phyloP scores from a whole-genome alignment of 371 early-diverging fungal genomes.

The Zychaea mexicana region DNA sequence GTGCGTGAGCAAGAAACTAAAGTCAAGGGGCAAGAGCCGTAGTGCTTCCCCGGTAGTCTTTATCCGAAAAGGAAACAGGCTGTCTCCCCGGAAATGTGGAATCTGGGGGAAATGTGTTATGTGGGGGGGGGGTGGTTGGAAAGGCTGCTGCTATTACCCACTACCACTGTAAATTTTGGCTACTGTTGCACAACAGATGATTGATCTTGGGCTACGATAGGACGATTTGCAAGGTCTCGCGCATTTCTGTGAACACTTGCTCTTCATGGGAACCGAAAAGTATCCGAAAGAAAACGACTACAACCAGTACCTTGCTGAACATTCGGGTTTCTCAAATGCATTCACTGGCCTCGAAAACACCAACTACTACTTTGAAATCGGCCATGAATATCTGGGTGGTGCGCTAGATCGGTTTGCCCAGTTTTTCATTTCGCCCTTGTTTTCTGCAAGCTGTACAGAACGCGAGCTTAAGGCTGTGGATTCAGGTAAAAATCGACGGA shows the following conservation, averaged over 20 bases:
- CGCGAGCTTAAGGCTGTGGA: constrained; percentile 94
- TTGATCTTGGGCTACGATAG: constrained; percentile 15
- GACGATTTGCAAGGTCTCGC: constrained; percentile 89
- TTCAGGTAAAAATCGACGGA: constrained; percentile 55
- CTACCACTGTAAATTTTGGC: no score
- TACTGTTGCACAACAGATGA: background rate
- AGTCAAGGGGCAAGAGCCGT: background rate
- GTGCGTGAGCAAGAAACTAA: background rate
- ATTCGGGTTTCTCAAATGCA: constrained; percentile 96
- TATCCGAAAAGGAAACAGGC: constrained; percentile 3
- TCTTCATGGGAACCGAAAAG: constrained; percentile 88
- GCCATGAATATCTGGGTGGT: constrained; percentile 82
- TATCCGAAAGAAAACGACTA: constrained; percentile 97
- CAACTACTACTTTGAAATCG: constrained; percentile 95
- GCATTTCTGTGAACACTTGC: constrained; percentile 98
- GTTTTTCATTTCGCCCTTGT: constrained; percentile 91
- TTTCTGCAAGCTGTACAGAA: constrained; percentile 85
- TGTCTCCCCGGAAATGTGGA: constrained; percentile 6
- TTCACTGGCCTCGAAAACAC: constrained; percentile 89
- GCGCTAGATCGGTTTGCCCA: constrained; percentile 95
- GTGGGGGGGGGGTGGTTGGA: background rate
- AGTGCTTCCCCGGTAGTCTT: background rate
- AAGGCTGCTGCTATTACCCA: no score
- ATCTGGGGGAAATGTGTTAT: background rate
- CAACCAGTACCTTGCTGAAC: constrained; percentile 79